Evolutionary conservation across 768 basidiomycete species (phyloP), one percentile per base, ranked within the genome.

Genomic region (Saitozyma sp.): DNA sequence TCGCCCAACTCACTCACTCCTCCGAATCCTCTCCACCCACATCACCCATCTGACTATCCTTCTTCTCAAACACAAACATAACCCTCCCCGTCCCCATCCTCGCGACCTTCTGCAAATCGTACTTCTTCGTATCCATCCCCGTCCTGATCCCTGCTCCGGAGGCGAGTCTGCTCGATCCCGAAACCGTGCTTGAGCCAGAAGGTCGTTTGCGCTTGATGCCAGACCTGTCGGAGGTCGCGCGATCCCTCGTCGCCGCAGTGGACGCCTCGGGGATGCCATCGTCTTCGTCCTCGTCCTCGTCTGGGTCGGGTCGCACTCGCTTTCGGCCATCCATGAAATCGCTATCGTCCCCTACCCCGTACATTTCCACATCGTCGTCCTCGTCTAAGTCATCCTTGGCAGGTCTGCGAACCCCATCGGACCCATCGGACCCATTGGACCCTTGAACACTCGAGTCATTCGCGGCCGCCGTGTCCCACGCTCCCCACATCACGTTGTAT

Each of bases 11-110:
- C 29, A 29, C 29, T 29, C 29, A 29, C 46, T 58, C 55, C 13
- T 53, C 55, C 19, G n/a, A 55, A 17, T 39, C 53, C 43, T 37
- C 53, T 29, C 54, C 58, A 7, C 43, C 39, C 40, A 43, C 42
- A n/a, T 11, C 37, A 39, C 46, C 6, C 58, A 64, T 41, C 63
- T 64, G 59, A 42, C 49, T 50, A 19, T 16, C n/a, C 17, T 51
- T 64, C 17, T 72, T 77, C 54, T 79, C 76, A 53, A 79, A 77
- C 1, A 77, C 68, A 63, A 73, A 79, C 63, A 71, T 76, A 55
- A 79, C 66, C 52, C 69, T 63, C 29, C 76, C 78, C n/a, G 62
- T 61, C 39, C 67, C 64, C 38, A 63, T 68, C n/a, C 48, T 46
- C 0, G 73, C 71, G 10, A 73, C 61, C 43, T 65, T 57, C 2